These are phyloP conservation scores for Microdochium trichocladiopsis DNA, from an alignment of 2,329 filamentous ascomycete genomes.

Conservation along the genomic window DNA sequence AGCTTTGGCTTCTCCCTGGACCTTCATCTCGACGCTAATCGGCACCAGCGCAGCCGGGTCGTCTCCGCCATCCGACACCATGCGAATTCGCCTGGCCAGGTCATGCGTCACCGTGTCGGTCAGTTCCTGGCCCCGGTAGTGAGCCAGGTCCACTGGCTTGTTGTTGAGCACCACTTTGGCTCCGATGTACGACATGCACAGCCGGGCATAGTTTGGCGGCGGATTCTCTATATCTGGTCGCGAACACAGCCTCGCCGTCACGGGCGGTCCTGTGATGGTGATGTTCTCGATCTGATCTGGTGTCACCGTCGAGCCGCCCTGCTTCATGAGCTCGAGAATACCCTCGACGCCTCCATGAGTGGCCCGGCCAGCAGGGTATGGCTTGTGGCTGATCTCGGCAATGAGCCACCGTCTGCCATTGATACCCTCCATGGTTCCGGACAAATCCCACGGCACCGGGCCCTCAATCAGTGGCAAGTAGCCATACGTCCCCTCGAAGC, in stretches of 20 bases:
- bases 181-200: slow-evolving; percentile 4
- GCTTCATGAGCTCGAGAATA: slow-evolving; percentile 1
- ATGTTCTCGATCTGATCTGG: neutral
- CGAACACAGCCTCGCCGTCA: slow-evolving; percentile 2
- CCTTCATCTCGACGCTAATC: slow-evolving; percentile 3
- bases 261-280: slow-evolving; percentile 3
- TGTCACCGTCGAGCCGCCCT: neutral
- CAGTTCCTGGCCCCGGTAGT: slow-evolving; percentile 4
- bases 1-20: neutral
- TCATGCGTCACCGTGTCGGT: slow-evolving; percentile 1
- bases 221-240: slow-evolving; percentile 2
- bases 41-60: slow-evolving; percentile 1
- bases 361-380: slow-evolving; percentile 3
- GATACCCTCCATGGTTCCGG: neutral
- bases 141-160: slow-evolving; percentile 2
- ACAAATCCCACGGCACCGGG: slow-evolving; percentile 2
- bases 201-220: slow-evolving; percentile 4
- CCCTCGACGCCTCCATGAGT: slow-evolving; percentile 5
- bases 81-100: slow-evolving; percentile 2
- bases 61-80: neutral
- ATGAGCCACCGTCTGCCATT: slow-evolving; percentile 3
- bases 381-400: slow-evolving; percentile 4
- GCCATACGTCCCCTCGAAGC: slow-evolving; percentile 3
- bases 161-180: slow-evolving; percentile 4
- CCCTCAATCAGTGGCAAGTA: slow-evolving; percentile 4